A percentile compares a stretch with the other conserved stretches of the same genome.
Evolutionary conservation across 23 red algal genomes (phyloP).

Genomic region (Gracilaria domingensis): DNA sequence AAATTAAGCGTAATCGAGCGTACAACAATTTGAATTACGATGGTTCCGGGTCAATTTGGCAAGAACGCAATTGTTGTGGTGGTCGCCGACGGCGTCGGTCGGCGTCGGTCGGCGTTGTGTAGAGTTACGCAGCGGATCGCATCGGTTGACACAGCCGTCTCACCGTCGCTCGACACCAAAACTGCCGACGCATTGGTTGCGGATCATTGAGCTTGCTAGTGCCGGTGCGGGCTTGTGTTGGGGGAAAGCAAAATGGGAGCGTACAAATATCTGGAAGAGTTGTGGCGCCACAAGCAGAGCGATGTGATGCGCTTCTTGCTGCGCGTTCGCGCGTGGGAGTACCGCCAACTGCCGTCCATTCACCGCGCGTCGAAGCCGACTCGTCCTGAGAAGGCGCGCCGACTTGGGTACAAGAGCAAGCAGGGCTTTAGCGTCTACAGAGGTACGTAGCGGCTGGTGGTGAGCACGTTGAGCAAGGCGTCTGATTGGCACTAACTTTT

Average conservation of each 20-base stretch:
- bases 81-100: too few species aligned
- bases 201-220: too few species aligned
- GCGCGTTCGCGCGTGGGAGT: constrained; percentile 99
- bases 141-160: too few species aligned
- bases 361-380: constrained; percentile 90
- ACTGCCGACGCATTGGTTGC: too few species aligned
- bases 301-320: constrained; percentile 96
- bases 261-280: constrained; percentile 96
- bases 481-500: neutral
- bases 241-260: constrained; percentile 81
- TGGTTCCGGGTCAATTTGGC: too few species aligned
- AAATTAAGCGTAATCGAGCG: too few species aligned
- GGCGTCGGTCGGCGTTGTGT: too few species aligned
- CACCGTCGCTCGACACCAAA: too few species aligned
- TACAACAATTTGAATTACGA: too few species aligned
- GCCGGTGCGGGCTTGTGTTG: neutral
- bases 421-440: constrained; percentile 94
- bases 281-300: constrained; percentile 98
- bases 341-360: constrained; percentile 91
- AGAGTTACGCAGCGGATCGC: too few species aligned
- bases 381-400: constrained; percentile 95
- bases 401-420: constrained; percentile 95
- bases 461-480: neutral
- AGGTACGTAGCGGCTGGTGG: too few species aligned
- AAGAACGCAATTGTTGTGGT: too few species aligned